phyloP scores from a whole-genome alignment of 495 filamentous ascomycete species.

The Penicillium desertorum region DNA sequence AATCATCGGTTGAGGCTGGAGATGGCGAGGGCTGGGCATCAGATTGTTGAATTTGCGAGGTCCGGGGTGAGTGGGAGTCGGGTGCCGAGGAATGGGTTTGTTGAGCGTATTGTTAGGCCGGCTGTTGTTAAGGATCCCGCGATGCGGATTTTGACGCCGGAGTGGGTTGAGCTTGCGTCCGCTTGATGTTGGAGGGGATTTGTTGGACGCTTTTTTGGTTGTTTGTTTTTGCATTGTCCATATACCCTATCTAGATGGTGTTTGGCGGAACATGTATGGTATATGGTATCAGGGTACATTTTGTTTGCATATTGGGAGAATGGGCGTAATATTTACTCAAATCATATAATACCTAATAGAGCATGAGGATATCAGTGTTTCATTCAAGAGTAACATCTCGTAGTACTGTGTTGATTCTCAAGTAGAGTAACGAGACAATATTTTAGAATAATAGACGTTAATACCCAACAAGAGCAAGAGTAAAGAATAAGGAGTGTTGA shows the following conservation, averaged over 20 bases:
- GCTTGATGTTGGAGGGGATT: conserved; percentile 7
- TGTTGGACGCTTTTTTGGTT: conserved; percentile 7
- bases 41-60: conserved; percentile 47
- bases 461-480: no score
- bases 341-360: background rate
- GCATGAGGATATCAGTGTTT: background rate
- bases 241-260: conserved; percentile 23
- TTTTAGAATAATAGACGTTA: no score
- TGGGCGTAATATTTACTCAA: background rate
- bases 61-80: conserved; percentile 41
- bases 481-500: no score
- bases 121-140: conserved; percentile 45
- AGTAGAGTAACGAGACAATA: background rate
- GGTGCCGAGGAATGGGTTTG: conserved; percentile 43
- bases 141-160: conserved; percentile 33
- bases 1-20: conserved; percentile 43
- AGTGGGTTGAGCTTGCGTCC: conserved; percentile 36
- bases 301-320: background rate
- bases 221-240: conserved; percentile 14
- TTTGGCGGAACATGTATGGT: conserved; percentile 7
- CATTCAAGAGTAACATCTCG: background rate
- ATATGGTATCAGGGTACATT: conserved; percentile 10
- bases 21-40: conserved; percentile 51
- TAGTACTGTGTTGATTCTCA: background rate
- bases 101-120: conserved; percentile 43